Evolutionary conservation across 306 rosid genomes (phyloP), one percentile per base, ranked within the genome.

Genomic region (Cercis canadensis): DNA sequence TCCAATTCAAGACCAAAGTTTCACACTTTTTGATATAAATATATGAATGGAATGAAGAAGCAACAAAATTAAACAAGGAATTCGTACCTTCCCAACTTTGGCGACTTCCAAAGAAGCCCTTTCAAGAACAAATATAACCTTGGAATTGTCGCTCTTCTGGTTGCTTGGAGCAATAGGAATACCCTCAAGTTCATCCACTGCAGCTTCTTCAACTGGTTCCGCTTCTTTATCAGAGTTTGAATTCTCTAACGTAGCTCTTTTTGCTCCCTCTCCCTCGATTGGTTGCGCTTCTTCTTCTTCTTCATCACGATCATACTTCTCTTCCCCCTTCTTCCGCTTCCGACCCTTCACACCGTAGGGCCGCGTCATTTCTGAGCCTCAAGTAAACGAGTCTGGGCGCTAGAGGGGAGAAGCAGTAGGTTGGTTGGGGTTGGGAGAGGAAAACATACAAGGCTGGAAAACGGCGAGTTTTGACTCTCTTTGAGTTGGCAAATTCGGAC

Each of bases 31-130:
- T 4, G 14, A 47, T 19, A 58, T 1, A 6, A 55, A 49, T 47
- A 32, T 0, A 50, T 8, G 0, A 39, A 79, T 3, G 36, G n/a
- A 17, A 11, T 11, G n/a, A 32, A 58, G 24, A 11, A 24, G 6
- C 5, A 16, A 33, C 5, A 50, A 66, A 4, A 7, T 41, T 13
- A 8, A 46, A 0, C 8, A 9, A 6, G 4, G 16, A 19, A 33
- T 17, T 17, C 5, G 6, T 52, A 92, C 98, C 96, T 90, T 93
- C 71, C 98, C 98, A 36, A 90, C 97, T 82, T 90, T 90, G 67
- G 87, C 97, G 31, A 87, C 88, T 80, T 93, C 93, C 75, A 88
- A 57, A 65, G 86, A 88, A 87, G 98, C 96, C 76, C 56, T 90
- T 83, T 93, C 97, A 11, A 93, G 98, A 57, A 93, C 63, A 61